phyloP scores from a whole-genome alignment of 1,284 basidiomycete species.

The Takashimella koratensis region DNA sequence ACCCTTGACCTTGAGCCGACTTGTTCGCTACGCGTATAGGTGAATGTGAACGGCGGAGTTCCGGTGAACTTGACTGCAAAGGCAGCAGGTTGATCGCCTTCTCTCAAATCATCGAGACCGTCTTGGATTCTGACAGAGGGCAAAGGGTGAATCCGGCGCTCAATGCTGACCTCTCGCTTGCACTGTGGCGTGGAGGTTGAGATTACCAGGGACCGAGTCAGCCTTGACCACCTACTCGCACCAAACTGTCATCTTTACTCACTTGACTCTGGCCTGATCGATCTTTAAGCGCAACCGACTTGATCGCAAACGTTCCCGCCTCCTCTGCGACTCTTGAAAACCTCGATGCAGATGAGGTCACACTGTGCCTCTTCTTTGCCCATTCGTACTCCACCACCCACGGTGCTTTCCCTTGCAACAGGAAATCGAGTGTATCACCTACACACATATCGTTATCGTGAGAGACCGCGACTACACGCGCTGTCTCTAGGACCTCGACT shows the following conservation, averaged over 20 bases:
- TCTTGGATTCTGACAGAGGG: constrained; percentile 83
- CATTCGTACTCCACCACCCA: constrained; percentile 90
- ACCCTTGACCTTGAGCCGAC: constrained; percentile 54
- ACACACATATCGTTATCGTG: constrained; percentile 79
- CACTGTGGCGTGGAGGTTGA: constrained; percentile 52
- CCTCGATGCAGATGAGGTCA: constrained; percentile 70
- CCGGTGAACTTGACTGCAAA: constrained; percentile 76
- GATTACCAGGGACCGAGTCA: not conserved
- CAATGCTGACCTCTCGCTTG: constrained; percentile 69
- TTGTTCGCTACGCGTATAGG: constrained; percentile 67
- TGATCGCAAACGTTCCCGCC: constrained; percentile 74
- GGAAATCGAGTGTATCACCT: constrained; percentile 85
- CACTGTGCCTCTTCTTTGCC: constrained; percentile 68
- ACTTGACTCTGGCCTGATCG: constrained; percentile 53
- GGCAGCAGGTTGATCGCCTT: constrained; percentile 91
- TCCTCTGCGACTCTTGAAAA: constrained; percentile 79
- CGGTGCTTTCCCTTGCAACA: constrained; percentile 90
- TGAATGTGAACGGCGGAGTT: constrained; percentile 92
- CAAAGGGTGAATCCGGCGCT: constrained; percentile 72
- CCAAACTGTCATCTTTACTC: too few species aligned
- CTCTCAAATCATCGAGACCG: constrained; percentile 84
- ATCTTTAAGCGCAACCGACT: constrained; percentile 84
- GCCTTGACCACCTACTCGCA: too few species aligned
- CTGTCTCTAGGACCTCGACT: constrained; percentile 90
- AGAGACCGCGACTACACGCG: constrained; percentile 81